Evolutionary conservation across 768 basidiomycete genomes (phyloP).

Genomic region (Cystofilobasidium macerans): DNA sequence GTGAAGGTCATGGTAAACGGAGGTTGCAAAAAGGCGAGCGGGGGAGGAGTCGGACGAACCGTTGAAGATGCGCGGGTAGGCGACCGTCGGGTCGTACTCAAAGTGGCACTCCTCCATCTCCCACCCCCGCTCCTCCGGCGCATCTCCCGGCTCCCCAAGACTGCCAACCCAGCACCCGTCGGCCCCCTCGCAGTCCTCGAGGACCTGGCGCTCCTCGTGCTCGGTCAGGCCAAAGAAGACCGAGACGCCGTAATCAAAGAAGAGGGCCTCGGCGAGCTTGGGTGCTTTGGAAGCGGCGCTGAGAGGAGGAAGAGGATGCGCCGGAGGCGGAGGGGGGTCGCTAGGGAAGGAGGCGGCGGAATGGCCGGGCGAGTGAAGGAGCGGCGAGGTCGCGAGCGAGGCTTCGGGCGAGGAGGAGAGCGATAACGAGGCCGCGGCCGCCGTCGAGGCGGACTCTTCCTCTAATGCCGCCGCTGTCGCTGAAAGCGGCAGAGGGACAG

Average conservation of each 20-base stretch:
- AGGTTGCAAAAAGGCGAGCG: too few relatives aligned
- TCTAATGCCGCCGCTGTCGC: background rate
- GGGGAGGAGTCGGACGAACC: slow-evolving; percentile 68
- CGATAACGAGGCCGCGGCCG: background rate
- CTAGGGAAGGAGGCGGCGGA: background rate
- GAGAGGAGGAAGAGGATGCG: background rate
- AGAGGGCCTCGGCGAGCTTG: slow-evolving; percentile 40
- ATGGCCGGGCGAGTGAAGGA: background rate
- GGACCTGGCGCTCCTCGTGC: slow-evolving; percentile 61
- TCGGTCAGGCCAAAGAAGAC: slow-evolving; percentile 72
- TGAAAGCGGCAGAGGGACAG: background rate
- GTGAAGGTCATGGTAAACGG: too few relatives aligned
- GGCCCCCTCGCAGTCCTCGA: slow-evolving; percentile 70
- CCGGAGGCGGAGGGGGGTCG: background rate
- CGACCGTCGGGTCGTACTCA: slow-evolving; percentile 71
- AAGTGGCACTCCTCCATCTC: slow-evolving; percentile 90
- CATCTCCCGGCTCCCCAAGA: slow-evolving; percentile 62
- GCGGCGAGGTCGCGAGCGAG: too few relatives aligned
- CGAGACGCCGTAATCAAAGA: slow-evolving; percentile 61
- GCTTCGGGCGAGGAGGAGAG: background rate
- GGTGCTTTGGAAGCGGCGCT: slow-evolving; percentile 17
- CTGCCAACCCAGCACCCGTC: slow-evolving; percentile 52
- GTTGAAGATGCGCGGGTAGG: slow-evolving; percentile 85
- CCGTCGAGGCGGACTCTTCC: background rate
- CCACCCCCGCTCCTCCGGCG: slow-evolving; percentile 85